Conservation (phyloP, 2,329 filamentous ascomycete genomes). For the Pyricularia pennisetigena region DNA sequence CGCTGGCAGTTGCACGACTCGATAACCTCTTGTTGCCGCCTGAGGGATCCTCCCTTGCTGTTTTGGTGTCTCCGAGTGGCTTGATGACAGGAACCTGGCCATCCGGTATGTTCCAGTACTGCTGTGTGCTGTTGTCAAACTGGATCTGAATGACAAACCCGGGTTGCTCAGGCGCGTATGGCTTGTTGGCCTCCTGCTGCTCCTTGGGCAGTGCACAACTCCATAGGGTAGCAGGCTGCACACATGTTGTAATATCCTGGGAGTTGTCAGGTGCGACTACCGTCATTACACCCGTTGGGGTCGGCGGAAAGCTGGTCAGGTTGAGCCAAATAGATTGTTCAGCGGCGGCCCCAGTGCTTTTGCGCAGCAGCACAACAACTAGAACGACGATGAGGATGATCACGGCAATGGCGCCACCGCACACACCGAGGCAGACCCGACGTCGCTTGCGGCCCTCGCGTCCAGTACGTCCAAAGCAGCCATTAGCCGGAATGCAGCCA, state of each 20-base stretch:
- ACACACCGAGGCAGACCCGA: constrained; percentile 46
- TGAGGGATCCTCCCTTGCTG: not conserved
- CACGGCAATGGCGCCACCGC: constrained; percentile 38
- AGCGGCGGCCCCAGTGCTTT: constrained; percentile 17
- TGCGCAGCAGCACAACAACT: constrained; percentile 43
- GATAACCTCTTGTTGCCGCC: not conserved
- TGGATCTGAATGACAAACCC: constrained; percentile 74
- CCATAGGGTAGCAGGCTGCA: constrained; percentile 67
- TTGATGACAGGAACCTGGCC: constrained; percentile 16
- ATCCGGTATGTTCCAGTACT: constrained; percentile 39
- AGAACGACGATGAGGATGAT: constrained; percentile 50
- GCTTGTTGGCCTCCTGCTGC: constrained; percentile 52
- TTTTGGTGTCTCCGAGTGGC: constrained; percentile 5
- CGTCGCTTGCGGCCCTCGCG: constrained; percentile 54
- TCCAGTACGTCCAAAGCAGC: constrained; percentile 54
- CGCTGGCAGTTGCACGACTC: not conserved
- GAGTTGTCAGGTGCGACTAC: constrained; percentile 64
- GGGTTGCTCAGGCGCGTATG: constrained; percentile 59
- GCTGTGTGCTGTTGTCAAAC: constrained; percentile 50
- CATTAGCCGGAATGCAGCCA: constrained; percentile 50
- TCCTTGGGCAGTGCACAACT: constrained; percentile 79
- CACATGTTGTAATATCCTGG: constrained; percentile 56
- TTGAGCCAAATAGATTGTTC: constrained; percentile 62
- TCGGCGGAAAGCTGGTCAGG: constrained; percentile 74
- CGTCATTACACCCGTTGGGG: constrained; percentile 75